Evolutionary conservation across 257 asterid genomes (phyloP), one percentile per base, ranked within the genome.

Genomic region (Penstemon eatonii): DNA sequence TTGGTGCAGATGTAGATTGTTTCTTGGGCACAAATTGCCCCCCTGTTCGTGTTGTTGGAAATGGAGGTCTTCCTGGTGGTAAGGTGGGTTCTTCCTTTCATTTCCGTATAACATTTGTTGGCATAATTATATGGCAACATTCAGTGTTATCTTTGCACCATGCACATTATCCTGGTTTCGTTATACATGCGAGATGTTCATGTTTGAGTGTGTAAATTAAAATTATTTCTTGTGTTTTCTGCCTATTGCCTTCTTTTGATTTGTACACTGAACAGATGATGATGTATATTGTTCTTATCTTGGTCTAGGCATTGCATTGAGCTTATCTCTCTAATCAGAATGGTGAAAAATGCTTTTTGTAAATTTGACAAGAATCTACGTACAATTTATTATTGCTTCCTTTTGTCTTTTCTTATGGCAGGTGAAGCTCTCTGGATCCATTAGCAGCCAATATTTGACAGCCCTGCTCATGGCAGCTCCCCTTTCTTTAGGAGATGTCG

Each of bases 391-490:
- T 19, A 7, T 62, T 10, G 56, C 66, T 70, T 54, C 53, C 25
- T 19, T 37, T 50, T 60, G 43, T 68, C 55, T 59, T 72, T 8
- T 2, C 18, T 1, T 55, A 60, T 80, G 70, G 74, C 95, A 91
- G 99, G 99, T 94, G 79, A 89, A 86, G 79, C 97, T 94, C 65
- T 91, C 97, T 37, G 99, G 99, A 71, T 89, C 97, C 4, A 60
- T 94, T 63, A 94, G 97, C 75, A 94, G 99, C 79, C 99, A 94
- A 82, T 94, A 94, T 79, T 75, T 94, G 78, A 94, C 97, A 68
- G 97, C 99, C 54, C 82, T 94, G 75, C 96, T 94, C 78, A 94
- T 91, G 95, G 91, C 99, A 45, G 95, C 98, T 74, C 97, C 98
- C 19, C 80, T 90, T 51, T 96, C 98, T 74, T 56, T 86, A 41